These are phyloP conservation scores for Lablab purpureus DNA, from an alignment of 306 rosid genomes.

Conservation along the genomic window DNA sequence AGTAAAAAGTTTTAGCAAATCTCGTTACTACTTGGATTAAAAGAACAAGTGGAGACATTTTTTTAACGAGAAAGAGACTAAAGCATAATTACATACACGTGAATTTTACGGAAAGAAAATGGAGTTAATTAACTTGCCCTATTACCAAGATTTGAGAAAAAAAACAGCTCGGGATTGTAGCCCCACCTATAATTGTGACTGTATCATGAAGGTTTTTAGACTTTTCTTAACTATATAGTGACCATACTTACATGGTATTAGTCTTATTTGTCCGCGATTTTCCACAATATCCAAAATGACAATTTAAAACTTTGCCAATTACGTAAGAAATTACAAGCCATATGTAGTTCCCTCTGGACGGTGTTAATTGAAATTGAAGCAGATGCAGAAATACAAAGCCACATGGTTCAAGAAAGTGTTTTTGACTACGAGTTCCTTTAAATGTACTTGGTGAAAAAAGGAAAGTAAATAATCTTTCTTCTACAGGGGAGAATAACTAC, in stretches of 20 bases:
- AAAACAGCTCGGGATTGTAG: neutral
- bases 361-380: slow-evolving; percentile 20
- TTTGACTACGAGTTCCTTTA: slow-evolving; percentile 23
- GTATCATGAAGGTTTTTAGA: neutral
- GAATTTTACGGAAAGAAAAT: neutral
- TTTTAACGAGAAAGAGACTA: neutral
- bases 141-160: neutral
- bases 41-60: neutral
- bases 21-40: no score
- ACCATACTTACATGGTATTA: neutral
- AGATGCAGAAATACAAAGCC: slow-evolving; percentile 17
- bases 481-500: slow-evolving; percentile 14
- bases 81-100: neutral
- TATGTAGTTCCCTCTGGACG: neutral
- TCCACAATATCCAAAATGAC: neutral
- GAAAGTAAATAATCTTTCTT: slow-evolving; percentile 26
- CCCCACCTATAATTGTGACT: neutral
- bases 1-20: no score
- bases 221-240: neutral
- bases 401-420: slow-evolving; percentile 5
- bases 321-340: neutral
- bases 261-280: neutral
- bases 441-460: slow-evolving; percentile 22
- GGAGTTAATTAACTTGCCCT: neutral
- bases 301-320: neutral